Conservation (phyloP, 257 asterid species). For the Primulina huaijiensis region DNA sequence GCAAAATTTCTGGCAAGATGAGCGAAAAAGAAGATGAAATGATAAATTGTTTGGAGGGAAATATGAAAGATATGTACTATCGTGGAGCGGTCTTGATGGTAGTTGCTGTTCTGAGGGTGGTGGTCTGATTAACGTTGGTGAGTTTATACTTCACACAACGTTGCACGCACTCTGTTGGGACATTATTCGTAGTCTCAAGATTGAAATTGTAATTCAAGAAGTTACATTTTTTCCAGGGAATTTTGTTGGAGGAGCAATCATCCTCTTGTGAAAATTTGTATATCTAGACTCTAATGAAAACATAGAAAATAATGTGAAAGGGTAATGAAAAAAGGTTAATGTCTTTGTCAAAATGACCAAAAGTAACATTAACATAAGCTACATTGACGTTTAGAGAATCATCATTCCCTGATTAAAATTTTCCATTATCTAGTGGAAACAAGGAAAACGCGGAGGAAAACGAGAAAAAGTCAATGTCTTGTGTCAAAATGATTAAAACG, state of each 20-base stretch:
- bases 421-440: not conserved
- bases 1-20: slow-evolving; percentile 42
- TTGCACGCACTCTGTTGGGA: not conserved
- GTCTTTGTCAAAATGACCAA: not conserved
- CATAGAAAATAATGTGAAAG: not conserved
- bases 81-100: slow-evolving; percentile 61
- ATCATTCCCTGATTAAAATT: too few relatives aligned
- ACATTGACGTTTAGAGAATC: too few relatives aligned
- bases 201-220: not conserved
- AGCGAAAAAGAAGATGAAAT: slow-evolving; percentile 51
- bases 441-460: too few relatives aligned
- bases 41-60: slow-evolving; percentile 53
- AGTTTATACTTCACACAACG: not conserved
- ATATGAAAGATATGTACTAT: slow-evolving; percentile 60
- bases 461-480: too few relatives aligned
- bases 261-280: not conserved
- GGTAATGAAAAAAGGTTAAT: not conserved
- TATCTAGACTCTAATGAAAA: not conserved
- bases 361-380: not conserved
- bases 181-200: not conserved
- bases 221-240: not conserved
- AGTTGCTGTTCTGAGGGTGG: slow-evolving; percentile 54
- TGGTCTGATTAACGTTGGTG: slow-evolving; percentile 39
- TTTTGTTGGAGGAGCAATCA: too few relatives aligned
- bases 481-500: too few relatives aligned